A percentile compares a stretch with the other conserved stretches of the same genome.
These are phyloP conservation scores for Cutaneotrichosporon sp. DNA, from an alignment of 1,284 basidiomycete species.

Conservation along the genomic window DNA sequence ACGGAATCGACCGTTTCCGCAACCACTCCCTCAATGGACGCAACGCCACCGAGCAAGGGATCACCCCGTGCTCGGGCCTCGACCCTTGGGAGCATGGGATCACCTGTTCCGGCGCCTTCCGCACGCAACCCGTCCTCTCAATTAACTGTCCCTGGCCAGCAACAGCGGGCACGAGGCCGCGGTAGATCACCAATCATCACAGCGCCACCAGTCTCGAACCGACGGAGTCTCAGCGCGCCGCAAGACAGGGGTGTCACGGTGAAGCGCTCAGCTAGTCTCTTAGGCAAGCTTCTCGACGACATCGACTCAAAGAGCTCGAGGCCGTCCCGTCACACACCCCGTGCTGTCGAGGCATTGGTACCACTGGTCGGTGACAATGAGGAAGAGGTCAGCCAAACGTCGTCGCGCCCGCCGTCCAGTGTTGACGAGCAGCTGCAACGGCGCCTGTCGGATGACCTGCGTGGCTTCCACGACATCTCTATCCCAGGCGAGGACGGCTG, in stretches of 20 bases:
- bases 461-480: conserved; percentile 35
- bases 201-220: neutral
- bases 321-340: neutral
- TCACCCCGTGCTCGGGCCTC: neutral
- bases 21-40: conserved; percentile 1
- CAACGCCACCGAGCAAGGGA: neutral
- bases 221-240: neutral
- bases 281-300: conserved; percentile 21
- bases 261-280: conserved; percentile 17
- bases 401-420: neutral
- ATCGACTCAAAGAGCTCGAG: conserved; percentile 19
- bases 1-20: neutral
- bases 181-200: neutral
- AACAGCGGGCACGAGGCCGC: neutral
- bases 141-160: neutral
- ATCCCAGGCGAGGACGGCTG: conserved; percentile 36
- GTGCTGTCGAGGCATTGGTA: neutral
- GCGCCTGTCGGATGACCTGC: conserved; percentile 41
- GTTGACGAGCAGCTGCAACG: conserved; percentile 7
- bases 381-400: neutral
- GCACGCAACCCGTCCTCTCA: neutral
- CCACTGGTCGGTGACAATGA: neutral
- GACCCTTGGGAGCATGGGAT: neutral
- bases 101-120: neutral
- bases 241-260: neutral